Base-by-base conservation (phyloP, 2,329 filamentous ascomycete species). In the Acephala macrosclerotiorum region DNA sequence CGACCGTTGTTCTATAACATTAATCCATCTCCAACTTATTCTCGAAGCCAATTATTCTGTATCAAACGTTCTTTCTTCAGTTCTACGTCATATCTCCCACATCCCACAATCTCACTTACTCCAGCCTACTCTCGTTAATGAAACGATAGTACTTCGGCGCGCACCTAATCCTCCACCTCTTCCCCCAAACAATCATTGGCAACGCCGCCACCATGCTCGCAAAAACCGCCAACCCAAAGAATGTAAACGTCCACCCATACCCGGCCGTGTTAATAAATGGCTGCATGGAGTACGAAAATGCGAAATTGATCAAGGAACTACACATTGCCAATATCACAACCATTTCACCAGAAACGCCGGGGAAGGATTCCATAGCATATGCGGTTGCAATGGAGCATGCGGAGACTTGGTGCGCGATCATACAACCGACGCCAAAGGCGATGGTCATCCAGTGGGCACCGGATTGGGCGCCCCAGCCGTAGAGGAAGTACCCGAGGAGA, bases 391-490 rank as follows among this genome's bases (percentile, higher is more conserved):
- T 53, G 5, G 49, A 53, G 26, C 49, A 53, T 14, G 49, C 49
- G 12, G 16, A 20, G 4, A 53, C 49, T 53, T 53, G 49, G n/a
- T 53, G 49, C 49, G 49, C 49, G 18, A 53, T 53, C 49, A 53
- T 53, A 42, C 73, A 77, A 33, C 76, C 78, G 1, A 79, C 67
- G 0, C 75, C 77, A 25, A 80, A 71, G 0, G 77, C 77, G 35
- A 80, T 74, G 74, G 49, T 70, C 49, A 78, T 74, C 77, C 78
- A 80, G 25, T 76, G 55, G 12, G 35, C 55, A 8, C 55, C 55
- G 14, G 29, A 74, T 40, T 76, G 73, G 1, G 78, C 78, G 18
- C 75, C 76, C 78, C 78, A 79, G 53, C 78, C 78, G 61, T 80
- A 80, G 36, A 76, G 69, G 57, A 79, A 75, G 61, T 80, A 80